phyloP scores from a whole-genome alignment of 495 filamentous ascomycete genomes.

The Penicillium desertorum region DNA sequence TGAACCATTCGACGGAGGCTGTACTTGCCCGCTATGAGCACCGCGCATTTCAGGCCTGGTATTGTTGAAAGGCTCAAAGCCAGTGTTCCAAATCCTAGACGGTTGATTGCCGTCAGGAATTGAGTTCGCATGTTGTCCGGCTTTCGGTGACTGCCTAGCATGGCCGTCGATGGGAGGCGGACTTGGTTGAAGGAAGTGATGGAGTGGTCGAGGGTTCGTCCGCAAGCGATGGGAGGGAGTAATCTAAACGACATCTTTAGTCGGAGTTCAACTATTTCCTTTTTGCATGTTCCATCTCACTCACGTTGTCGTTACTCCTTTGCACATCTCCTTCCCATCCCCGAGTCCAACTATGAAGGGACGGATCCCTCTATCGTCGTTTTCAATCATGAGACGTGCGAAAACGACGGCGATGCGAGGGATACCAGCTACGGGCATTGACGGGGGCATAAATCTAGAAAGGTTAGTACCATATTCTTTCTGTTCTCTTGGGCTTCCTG shows the following conservation, averaged over 20 bases:
- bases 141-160: slow-evolving; percentile 26
- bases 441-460: not conserved
- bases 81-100: slow-evolving; percentile 32
- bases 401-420: slow-evolving; percentile 33
- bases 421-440: slow-evolving; percentile 20
- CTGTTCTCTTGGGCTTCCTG: not conserved
- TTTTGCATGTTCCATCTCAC: no score
- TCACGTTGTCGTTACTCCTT: slow-evolving; percentile 26
- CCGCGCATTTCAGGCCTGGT: slow-evolving; percentile 24
- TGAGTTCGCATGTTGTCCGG: slow-evolving; percentile 20
- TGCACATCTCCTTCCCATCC: slow-evolving; percentile 27
- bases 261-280: not conserved
- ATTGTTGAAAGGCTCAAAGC: slow-evolving; percentile 25
- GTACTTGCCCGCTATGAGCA: slow-evolving; percentile 31
- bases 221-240: slow-evolving; percentile 26
- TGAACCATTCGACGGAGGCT: slow-evolving; percentile 31
- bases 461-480: not conserved
- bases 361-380: slow-evolving; percentile 29
- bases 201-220: slow-evolving; percentile 32
- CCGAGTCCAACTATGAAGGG: slow-evolving; percentile 32
- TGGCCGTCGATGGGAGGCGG: slow-evolving; percentile 19
- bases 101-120: slow-evolving; percentile 31
- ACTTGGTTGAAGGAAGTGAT: slow-evolving; percentile 38
- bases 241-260: slow-evolving; percentile 3
- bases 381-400: slow-evolving; percentile 26